Base-by-base conservation (phyloP, 768 basidiomycete species). In the Sporobolomyces phaffii region DNA sequence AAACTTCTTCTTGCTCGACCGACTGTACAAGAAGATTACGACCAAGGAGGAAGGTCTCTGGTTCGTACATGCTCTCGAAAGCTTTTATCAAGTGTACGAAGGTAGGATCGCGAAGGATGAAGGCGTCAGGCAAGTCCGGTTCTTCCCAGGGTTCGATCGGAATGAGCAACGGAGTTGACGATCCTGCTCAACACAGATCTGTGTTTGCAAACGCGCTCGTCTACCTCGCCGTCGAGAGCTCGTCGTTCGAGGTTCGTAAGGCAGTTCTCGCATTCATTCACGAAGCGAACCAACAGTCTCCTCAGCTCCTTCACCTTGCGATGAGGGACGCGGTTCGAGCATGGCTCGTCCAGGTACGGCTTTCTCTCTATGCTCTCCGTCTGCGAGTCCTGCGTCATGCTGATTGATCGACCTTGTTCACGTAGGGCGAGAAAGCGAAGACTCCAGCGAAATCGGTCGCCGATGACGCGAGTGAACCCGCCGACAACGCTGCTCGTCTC, bases 1-100 rank as follows among this genome's bases (percentile, higher is more conserved):
- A 0, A 87, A 88, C 2, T 96, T 96, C 79, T 77, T 97, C 44
- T 73, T 93, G 18, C 90, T 85, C 84, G 91, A 94, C 59, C 91
- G 89, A 76, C 85, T 90, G 0, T 91, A 90, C 73, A 84, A 86
- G 64, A 91, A 89, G 75, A 70, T 87, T 20, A 78, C 80, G 10
- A 72, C 80, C 0, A 81, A 82, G 4, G 90, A 90, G 20, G 80
- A 80, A 58, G 85, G 90, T 61, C 73, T 71, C 17, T 96, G 92
- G 93, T 77, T 96, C 2, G 78, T 90, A 18, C 82, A 86, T 36
- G 87, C 88, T 0, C 75, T 81, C 13, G 81, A 86, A 60, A 83
- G 81, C 5, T 78, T 78, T 17, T 56, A 77, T 36, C 47, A 40
- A 13, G 38, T 24, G 81, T 77, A 74, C 83, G 84, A 57, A 48